Base-by-base conservation (phyloP, 2,329 filamentous ascomycete species). In the Epichloe aotearoae region DNA sequence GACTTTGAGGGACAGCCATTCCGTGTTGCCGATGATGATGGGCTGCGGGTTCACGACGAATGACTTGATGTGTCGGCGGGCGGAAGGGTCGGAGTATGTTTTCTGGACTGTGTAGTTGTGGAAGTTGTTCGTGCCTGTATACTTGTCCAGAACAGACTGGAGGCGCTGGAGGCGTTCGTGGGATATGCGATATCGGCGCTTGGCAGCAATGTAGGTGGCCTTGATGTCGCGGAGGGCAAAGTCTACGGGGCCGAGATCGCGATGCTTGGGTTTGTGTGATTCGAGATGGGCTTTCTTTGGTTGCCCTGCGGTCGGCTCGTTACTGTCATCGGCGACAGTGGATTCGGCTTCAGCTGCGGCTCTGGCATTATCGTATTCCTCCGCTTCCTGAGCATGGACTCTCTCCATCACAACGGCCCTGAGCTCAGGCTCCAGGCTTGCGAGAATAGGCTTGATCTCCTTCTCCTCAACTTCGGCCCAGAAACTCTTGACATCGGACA, bases 31-130 rank as follows among this genome's bases (percentile, higher is more conserved):
- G 67, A 95, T 94, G 62, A 89, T 80, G 61, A 95, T 84, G 1
- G 89, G 88, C 48, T 78, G 73, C 3, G 73, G 71, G 65, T 88
- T 85, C 52, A 88, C 84, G 38, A 84, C 74, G 72, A 98, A 98
- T 2, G 87, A 93, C 65, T 90, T 93, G 73, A 98, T 98, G 62
- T 86, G 82, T 5, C 93, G 82, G 68, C 91, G 93, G 12, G 89
- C 82, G 0, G 88, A 94, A 0, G 89, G 79, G 63, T 98, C 93
- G 38, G 72, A 77, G 69, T 77, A 82, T 0, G 79, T 74, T 70
- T 97, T 98, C 58, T 93, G 85, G 52, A 98, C 82, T 2, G 93
- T 98, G 73, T 94, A 98, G 75, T 98, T 98, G 77, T 96, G 90
- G 73, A 84, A 98, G 72, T 95, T 95, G 61, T 77, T 78, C 4